Conservation (phyloP, 306 rosid species). For the Sphenostylis stenocarpa region DNA sequence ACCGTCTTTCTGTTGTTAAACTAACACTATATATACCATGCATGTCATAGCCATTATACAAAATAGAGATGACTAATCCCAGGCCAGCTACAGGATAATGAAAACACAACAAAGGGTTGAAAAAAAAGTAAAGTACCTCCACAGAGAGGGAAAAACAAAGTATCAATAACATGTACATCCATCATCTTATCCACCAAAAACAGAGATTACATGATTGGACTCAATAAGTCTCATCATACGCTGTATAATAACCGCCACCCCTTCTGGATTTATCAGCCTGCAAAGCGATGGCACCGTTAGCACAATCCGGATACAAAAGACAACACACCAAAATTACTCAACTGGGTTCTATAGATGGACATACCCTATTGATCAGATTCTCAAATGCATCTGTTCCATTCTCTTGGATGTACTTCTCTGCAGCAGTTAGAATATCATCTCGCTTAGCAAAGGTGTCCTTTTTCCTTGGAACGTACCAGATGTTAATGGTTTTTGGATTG, state of each 20-base stretch:
- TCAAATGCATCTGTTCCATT: constrained; percentile 73
- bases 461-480: constrained; percentile 90
- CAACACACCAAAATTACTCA: background rate
- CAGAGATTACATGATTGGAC: constrained; percentile 24
- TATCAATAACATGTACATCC: constrained; percentile 32
- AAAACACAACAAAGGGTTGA: background rate
- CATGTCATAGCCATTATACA: constrained; percentile 18
- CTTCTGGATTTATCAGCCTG: constrained; percentile 76
- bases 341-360: constrained; percentile 14
- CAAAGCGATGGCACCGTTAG: constrained; percentile 28
- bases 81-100: constrained; percentile 26
- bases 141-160: background rate
- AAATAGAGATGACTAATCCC: constrained; percentile 21
- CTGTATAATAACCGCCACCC: constrained; percentile 30
- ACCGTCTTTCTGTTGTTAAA: background rate
- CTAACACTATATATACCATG: constrained; percentile 21
- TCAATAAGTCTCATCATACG: constrained; percentile 40
- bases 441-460: constrained; percentile 56
- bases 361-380: constrained; percentile 75
- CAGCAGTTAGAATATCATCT: constrained; percentile 82
- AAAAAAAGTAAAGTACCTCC: background rate
- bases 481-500: constrained; percentile 72
- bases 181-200: constrained; percentile 14
- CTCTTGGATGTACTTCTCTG: constrained; percentile 84
- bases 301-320: background rate